Conservation (phyloP, 306 rosid genomes). For the Acmispon strigosus region DNA sequence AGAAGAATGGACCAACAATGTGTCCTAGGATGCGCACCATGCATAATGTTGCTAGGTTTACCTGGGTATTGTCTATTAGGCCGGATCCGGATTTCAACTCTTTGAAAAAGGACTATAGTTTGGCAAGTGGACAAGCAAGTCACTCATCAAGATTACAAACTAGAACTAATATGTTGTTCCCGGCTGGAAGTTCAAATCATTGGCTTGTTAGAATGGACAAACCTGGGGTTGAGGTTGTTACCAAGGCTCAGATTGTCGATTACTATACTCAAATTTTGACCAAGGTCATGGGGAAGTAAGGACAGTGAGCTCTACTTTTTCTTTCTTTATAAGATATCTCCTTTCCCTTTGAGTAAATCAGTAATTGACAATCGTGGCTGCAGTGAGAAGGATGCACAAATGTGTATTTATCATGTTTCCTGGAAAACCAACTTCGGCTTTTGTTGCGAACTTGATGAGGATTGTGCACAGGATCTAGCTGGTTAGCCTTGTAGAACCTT, state of each 20-base stretch:
- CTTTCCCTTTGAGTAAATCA: constrained; percentile 10
- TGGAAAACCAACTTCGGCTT: constrained; percentile 79
- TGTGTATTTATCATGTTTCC: constrained; percentile 85
- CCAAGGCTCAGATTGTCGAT: constrained; percentile 92
- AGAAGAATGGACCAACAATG: background rate
- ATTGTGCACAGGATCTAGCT: constrained; percentile 58
- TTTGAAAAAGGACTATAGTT: constrained; percentile 44
- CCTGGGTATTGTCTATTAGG: constrained; percentile 51
- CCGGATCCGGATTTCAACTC: constrained; percentile 54
- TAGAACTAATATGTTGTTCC: constrained; percentile 44
- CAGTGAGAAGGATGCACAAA: constrained; percentile 84
- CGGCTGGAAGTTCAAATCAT: constrained; percentile 54
- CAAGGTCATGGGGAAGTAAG: constrained; percentile 82
- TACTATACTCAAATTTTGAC: constrained; percentile 65
- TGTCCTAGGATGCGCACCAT: too few species aligned
- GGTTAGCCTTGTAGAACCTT: constrained; percentile 36
- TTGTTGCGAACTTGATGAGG: constrained; percentile 83
- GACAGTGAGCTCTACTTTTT: background rate
- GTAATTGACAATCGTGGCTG: constrained; percentile 19
- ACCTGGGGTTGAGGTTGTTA: constrained; percentile 71
- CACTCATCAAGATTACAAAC: constrained; percentile 9
- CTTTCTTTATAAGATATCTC: background rate
- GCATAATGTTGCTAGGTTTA: constrained; percentile 41
- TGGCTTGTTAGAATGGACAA: constrained; percentile 84
- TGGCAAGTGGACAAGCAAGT: constrained; percentile 22